Percentiles rank a stretch among this genome's conserved stretches.
Evolutionary conservation across 2,329 filamentous ascomycete genomes (phyloP).

Genomic region (Trichoderma atrobrunneum): DNA sequence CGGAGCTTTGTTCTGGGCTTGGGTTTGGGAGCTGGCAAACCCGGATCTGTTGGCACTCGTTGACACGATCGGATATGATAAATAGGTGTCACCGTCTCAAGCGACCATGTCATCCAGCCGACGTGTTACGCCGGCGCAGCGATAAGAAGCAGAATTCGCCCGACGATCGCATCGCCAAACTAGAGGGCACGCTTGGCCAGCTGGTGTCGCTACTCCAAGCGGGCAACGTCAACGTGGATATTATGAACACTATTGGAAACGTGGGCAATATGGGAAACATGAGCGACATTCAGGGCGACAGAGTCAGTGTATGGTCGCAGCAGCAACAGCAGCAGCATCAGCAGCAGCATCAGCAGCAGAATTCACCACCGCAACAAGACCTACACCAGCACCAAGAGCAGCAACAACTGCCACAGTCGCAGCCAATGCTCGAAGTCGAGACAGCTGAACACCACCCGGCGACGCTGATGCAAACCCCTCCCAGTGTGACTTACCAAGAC

Average conservation of each 20-base stretch:
- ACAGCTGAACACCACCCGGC: neutral
- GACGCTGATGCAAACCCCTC: neutral
- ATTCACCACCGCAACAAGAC: neutral
- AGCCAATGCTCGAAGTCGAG: neutral
- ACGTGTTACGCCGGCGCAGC: neutral
- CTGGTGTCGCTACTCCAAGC: neutral
- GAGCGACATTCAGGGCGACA: neutral
- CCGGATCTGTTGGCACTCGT: neutral
- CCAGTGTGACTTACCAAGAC: neutral
- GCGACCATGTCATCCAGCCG: neutral
- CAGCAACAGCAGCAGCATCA: neutral
- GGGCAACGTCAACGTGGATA: neutral
- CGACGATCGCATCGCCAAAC: neutral
- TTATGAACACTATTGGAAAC: neutral
- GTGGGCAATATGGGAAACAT: neutral
- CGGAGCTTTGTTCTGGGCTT: neutral
- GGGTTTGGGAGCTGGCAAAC: neutral
- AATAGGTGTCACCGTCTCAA: neutral
- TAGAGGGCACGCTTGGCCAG: neutral
- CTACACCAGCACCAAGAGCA: neutral
- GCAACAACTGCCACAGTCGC: neutral
- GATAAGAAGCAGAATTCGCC: neutral
- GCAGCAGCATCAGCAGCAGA: neutral
- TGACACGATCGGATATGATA: neutral
- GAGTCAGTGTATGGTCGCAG: neutral